Evolutionary conservation across 768 basidiomycete genomes (phyloP), one percentile per base, ranked within the genome.

Genomic region (Trametes cubensis): DNA sequence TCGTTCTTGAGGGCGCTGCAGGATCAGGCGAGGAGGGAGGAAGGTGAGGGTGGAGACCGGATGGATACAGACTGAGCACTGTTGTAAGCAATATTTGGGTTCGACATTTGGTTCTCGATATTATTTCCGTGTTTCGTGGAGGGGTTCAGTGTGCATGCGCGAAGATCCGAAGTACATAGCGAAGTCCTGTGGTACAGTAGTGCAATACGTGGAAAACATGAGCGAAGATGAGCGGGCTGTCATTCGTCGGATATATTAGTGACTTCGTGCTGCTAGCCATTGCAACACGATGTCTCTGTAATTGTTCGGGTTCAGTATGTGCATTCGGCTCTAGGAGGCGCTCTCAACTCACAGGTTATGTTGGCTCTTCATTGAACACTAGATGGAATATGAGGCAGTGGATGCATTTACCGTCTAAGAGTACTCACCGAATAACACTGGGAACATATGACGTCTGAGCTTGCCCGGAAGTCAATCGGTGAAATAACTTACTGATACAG

Each of bases 291-390:
- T 94, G 71, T 95, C 93, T 61, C 88, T 90, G 61, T 14, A 58
- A 28, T 46, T 30, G 21, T 40, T 50, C 42, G 60, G 57, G 18
- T 30, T 69, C 7, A 67, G 52, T 53, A 46, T 45, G 40, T 28
- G 49, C 47, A 40, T 13, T n/a, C 6, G n/a, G 18, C 18, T 11
- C 17, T 14, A 2, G 26, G 26, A 38, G n/a, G 48, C 26, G n/a
- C 8, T 4, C 21, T 14, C 10, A 7, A 73, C 90, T 58, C 67
- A 91, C 89, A 97, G 77, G 72, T 97, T 97, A 74, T 97, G 94
- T 74, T 92, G 90, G 70, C 88, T 95, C 75, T 95, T 95, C 89
- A 96, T 95, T 2, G 94, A 97, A 73, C 94, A 96, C 95, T 97
- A 67, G 0, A 50, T 26, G 23, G 50, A 15, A 23, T 39, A 20